These are phyloP conservation scores for Pseudogymnoascus verrucosus DNA, from an alignment of 2,329 filamentous ascomycete species.

Conservation along the genomic window DNA sequence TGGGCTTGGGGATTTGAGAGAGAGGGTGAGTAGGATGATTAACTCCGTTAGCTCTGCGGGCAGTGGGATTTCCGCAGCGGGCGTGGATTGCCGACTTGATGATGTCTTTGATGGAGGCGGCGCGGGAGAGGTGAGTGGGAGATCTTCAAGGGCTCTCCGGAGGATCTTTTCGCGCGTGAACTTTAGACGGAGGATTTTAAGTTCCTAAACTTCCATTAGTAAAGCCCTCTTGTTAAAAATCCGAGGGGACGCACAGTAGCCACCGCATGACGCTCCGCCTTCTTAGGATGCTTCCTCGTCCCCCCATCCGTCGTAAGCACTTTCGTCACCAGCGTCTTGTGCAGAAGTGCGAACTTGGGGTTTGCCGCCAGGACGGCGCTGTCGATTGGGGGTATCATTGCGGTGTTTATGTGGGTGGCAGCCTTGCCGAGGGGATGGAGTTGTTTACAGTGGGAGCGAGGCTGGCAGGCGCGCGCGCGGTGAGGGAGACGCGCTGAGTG, in stretches of 20 bases:
- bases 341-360: slow-evolving; percentile 52
- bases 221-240: no score
- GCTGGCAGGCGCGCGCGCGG: not conserved
- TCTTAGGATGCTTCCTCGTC: slow-evolving; percentile 42
- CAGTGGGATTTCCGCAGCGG: slow-evolving; percentile 18
- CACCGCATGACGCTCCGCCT: slow-evolving; percentile 42
- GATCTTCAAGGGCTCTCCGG: slow-evolving; percentile 39
- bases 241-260: slow-evolving; percentile 36
- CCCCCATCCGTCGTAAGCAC: slow-evolving; percentile 52
- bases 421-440: not conserved
- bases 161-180: slow-evolving; percentile 45
- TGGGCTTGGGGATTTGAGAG: slow-evolving; percentile 30
- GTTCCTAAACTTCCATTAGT: slow-evolving; percentile 33
- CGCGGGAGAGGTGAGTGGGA: slow-evolving; percentile 28
- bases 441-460: not conserved
- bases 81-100: slow-evolving; percentile 15
- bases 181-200: slow-evolving; percentile 40
- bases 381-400: slow-evolving; percentile 53
- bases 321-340: slow-evolving; percentile 44
- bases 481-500: not conserved
- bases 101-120: slow-evolving; percentile 17
- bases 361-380: slow-evolving; percentile 46
- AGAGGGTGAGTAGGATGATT: slow-evolving; percentile 45
- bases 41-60: slow-evolving; percentile 44
- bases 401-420: not conserved